These are phyloP conservation scores for Monosporascus sp. DNA, from an alignment of 2,329 filamentous ascomycete species.

Conservation along the genomic window DNA sequence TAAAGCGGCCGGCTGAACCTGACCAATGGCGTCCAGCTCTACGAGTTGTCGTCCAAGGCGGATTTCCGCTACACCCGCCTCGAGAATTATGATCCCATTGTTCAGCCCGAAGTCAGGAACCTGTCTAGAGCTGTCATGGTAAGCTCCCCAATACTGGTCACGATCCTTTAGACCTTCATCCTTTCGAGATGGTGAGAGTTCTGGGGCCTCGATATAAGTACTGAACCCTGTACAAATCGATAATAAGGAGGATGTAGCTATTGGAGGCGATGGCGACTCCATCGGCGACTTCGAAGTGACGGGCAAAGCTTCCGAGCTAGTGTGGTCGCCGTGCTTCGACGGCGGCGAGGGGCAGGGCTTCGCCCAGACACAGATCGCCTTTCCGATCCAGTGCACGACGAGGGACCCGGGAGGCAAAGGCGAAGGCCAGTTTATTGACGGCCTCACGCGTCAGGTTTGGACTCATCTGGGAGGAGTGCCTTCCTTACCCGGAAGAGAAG, in stretches of 20 bases:
- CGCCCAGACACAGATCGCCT: constrained; percentile 11
- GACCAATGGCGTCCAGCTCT: constrained; percentile 9
- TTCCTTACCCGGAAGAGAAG: constrained; percentile 5
- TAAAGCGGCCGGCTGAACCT: constrained; percentile 11
- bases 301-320: constrained; percentile 3
- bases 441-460: constrained; percentile 11
- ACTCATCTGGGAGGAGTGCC: constrained; percentile 12
- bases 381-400: constrained; percentile 6
- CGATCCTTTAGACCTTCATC: background rate
- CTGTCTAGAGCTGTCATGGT: constrained; percentile 14
- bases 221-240: constrained; percentile 6
- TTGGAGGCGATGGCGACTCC: constrained; percentile 10
- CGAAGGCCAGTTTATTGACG: constrained; percentile 5
- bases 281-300: constrained; percentile 6
- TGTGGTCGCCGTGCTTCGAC: constrained; percentile 14
- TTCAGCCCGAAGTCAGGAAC: constrained; percentile 12
- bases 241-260: constrained; percentile 1
- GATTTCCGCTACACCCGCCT: constrained; percentile 11
- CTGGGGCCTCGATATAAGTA: background rate
- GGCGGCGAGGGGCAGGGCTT: constrained; percentile 11
- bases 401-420: constrained; percentile 10
- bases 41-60: constrained; percentile 6
- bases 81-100: constrained; percentile 7
- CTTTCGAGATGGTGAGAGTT: too few species aligned
- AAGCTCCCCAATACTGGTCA: background rate